Evolutionary conservation across 306 rosid species (phyloP).

Genomic region (Sindora glabra): DNA sequence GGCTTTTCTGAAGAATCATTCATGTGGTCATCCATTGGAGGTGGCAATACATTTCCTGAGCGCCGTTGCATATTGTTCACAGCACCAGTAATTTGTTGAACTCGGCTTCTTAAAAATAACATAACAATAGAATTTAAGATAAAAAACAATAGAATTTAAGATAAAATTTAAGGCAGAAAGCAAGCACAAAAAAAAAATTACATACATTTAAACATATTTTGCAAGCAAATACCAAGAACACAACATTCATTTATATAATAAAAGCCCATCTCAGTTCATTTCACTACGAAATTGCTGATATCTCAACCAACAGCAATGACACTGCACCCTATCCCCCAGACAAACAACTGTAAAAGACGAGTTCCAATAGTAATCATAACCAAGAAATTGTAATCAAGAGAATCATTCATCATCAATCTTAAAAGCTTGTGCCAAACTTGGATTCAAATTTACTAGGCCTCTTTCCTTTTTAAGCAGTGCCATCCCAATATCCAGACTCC

Average conservation of each 20-base stretch:
- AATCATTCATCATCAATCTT: too few relatives aligned
- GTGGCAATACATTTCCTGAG: conserved; percentile 73
- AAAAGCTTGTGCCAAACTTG: too few relatives aligned
- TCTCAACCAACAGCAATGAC: too few relatives aligned
- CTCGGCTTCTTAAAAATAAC: conserved; percentile 62
- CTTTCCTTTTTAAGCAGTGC: too few relatives aligned
- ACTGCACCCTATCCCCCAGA: too few relatives aligned
- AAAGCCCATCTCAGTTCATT: too few relatives aligned
- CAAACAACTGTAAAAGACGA: too few relatives aligned
- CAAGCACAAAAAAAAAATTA: neutral
- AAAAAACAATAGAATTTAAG: conserved; percentile 5
- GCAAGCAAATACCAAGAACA: neutral
- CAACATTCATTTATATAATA: neutral
- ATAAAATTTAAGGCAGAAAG: conserved; percentile 7
- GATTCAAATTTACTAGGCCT: too few relatives aligned
- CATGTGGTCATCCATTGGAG: conserved; percentile 60
- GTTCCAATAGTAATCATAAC: too few relatives aligned
- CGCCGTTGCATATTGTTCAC: conserved; percentile 55
- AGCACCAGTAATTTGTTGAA: conserved; percentile 81
- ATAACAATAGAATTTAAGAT: conserved; percentile 24
- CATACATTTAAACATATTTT: neutral
- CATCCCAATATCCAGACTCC: too few relatives aligned
- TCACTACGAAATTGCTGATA: too few relatives aligned
- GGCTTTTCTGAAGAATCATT: conserved; percentile 47
- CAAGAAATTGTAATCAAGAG: too few relatives aligned